phyloP scores from a whole-genome alignment of 768 basidiomycete genomes.

The Rhizopogon rudus region DNA sequence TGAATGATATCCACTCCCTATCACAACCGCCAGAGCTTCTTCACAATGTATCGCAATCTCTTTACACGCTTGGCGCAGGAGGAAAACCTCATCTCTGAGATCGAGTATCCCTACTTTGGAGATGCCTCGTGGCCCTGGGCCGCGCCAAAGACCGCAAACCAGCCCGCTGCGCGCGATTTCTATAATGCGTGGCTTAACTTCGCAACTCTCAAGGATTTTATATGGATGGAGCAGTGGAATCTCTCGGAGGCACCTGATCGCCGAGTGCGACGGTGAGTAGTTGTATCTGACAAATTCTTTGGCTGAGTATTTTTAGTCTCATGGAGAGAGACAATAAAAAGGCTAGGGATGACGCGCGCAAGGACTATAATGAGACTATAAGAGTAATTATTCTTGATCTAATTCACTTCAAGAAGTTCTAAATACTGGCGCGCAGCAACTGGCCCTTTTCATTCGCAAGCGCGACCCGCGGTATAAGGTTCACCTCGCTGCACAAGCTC shows the following conservation, averaged over 20 bases:
- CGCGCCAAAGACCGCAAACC: conserved; percentile 37
- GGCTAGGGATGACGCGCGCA: conserved; percentile 76
- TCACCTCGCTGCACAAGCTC: conserved; percentile 45
- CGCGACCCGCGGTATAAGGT: conserved; percentile 85
- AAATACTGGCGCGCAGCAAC: conserved; percentile 41
- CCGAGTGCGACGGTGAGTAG: conserved; percentile 62
- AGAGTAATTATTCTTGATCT: conserved; percentile 40
- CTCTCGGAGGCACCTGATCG: conserved; percentile 82
- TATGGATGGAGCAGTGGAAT: conserved; percentile 86
- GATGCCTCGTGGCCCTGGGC: conserved; percentile 71
- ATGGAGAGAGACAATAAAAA: conserved; percentile 99
- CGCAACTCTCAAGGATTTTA: conserved; percentile 80
- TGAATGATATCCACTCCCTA: background rate
- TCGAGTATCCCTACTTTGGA: conserved; percentile 81
- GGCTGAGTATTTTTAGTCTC: conserved; percentile 38
- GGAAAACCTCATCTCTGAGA: conserved; percentile 45
- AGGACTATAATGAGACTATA: conserved; percentile 91
- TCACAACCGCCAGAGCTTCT: conserved; percentile 65
- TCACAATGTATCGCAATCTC: conserved; percentile 80
- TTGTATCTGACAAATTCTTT: background rate
- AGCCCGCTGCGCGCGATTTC: conserved; percentile 61
- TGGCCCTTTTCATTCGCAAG: conserved; percentile 74
- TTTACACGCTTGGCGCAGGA: conserved; percentile 82
- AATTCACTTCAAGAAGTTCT: background rate
- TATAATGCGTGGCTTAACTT: conserved; percentile 89